Conservation (phyloP, 208 protist genomes). For the Histomonas meleagridis region DNA sequence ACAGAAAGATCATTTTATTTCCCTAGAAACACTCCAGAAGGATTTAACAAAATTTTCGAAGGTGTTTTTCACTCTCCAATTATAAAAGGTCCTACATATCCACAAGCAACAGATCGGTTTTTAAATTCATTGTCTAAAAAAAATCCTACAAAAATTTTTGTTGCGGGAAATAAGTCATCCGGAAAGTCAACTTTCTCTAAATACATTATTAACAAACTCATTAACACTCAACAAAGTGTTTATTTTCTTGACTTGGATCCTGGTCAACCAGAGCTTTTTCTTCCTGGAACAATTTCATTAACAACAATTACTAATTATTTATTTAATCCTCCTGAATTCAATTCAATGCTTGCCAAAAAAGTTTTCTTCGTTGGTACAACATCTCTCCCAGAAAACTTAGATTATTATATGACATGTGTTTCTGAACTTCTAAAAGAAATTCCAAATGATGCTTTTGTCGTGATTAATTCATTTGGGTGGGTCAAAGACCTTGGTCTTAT, state of each 20-base stretch:
- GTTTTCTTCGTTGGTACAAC: neutral
- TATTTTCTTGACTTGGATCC: neutral
- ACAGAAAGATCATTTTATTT: neutral
- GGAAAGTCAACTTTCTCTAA: conserved; percentile 5
- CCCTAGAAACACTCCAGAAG: neutral
- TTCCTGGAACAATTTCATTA: neutral
- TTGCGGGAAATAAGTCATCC: neutral
- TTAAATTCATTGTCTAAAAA: no score
- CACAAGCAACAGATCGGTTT: no score
- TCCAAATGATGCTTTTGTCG: neutral
- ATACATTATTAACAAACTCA: neutral
- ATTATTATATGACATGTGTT: neutral
- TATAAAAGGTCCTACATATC: neutral
- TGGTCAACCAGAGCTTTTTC: neutral
- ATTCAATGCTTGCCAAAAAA: neutral
- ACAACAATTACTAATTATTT: neutral
- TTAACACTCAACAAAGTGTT: neutral
- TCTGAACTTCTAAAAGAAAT: neutral
- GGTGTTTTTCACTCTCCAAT: neutral
- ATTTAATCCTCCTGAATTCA: neutral
- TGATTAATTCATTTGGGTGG: neutral
- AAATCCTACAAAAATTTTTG: neutral
- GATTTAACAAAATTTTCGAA: neutral
- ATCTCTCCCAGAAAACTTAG: no score
- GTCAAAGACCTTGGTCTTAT: neutral